Conservation (phyloP, 345 rosid genomes). For the sweet orange (Citrus sinensis) region DVS_A1.0 CM039164.1:28454501-28455000, state of each 20-base stretch:
- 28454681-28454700: not conserved
- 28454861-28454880: slow-evolving; percentile 87
- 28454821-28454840: slow-evolving; percentile 88
- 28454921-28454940: slow-evolving; percentile 83
- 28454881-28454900: slow-evolving; percentile 91
- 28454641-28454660: slow-evolving; percentile 3
- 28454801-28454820: slow-evolving; percentile 53
- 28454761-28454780: slow-evolving; percentile 61
- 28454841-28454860: slow-evolving; percentile 86
- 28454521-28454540: not conserved
- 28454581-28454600: not conserved
- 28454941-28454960: slow-evolving; percentile 70
- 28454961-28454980: not conserved
- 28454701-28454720: slow-evolving; percentile 1
- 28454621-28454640: not conserved
- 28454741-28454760: slow-evolving; percentile 74
- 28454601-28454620: not conserved
- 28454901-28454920: slow-evolving; percentile 97
- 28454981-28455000: not conserved
- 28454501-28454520: not conserved
- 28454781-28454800: slow-evolving; percentile 55
- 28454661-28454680: not conserved
- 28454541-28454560: not conserved
- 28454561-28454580: not conserved
- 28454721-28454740: slow-evolving; percentile 32